Percentiles rank a stretch among this genome's conserved stretches.
phyloP scores from a whole-genome alignment of 2,329 filamentous ascomycete species.

The Fusarium sp. region DNA sequence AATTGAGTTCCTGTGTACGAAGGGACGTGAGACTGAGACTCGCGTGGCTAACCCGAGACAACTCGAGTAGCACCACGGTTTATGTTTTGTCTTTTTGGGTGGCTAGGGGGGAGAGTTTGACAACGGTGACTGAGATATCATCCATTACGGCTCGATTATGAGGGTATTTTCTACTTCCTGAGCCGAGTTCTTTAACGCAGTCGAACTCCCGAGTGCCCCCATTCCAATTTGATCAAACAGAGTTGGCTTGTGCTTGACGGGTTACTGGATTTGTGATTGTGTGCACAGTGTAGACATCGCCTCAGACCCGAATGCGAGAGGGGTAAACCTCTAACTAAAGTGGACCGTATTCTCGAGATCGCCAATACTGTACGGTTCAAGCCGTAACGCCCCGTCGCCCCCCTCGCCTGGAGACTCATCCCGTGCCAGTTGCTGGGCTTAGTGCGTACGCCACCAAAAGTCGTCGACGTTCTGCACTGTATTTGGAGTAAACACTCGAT shows the following conservation, averaged over 20 bases:
- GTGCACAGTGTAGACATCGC: slow-evolving; percentile 4
- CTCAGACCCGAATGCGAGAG: slow-evolving; percentile 1
- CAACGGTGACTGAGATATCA: not conserved
- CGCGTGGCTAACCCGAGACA: slow-evolving; percentile 37
- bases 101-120: not conserved
- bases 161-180: not conserved
- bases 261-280: not conserved
- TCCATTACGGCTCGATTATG: not conserved
- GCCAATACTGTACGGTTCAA: slow-evolving; percentile 4
- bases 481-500: not conserved
- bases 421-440: not conserved
- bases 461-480: slow-evolving; percentile 14
- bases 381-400: not conserved
- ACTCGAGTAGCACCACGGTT: not conserved
- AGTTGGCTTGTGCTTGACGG: slow-evolving; percentile 6
- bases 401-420: not conserved
- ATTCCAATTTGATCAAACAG: not conserved
- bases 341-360: not conserved
- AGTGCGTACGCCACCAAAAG: not conserved
- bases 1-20: not conserved
- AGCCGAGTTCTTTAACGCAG: not conserved
- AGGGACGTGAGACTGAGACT: slow-evolving; percentile 16
- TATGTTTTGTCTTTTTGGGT: not conserved
- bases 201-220: not conserved
- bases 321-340: not conserved